These are phyloP conservation scores for Flaveria floridana DNA, from an alignment of 140 eudicot genomes.

Conservation along the genomic window DNA sequence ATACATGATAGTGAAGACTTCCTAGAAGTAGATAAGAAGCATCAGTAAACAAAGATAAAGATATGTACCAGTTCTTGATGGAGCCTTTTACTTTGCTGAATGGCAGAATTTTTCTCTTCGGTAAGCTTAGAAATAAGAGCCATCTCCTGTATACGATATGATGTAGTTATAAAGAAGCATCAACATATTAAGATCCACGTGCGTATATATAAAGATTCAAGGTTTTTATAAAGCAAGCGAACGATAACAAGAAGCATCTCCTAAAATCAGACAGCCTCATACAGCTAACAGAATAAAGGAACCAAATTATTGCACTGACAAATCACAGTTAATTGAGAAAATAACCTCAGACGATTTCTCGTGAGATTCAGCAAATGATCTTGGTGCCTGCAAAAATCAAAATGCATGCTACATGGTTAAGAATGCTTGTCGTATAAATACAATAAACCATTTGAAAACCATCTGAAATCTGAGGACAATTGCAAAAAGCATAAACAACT, in stretches of 20 bases:
- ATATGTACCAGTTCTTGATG: constrained; percentile 77
- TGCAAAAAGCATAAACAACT: constrained; percentile 1
- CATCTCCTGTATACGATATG: constrained; percentile 45
- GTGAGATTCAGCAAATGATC: constrained; percentile 48
- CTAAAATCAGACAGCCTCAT: background rate
- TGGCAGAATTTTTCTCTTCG: constrained; percentile 66
- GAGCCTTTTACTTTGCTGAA: constrained; percentile 70
- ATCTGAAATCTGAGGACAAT: background rate
- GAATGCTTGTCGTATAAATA: background rate
- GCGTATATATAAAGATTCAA: background rate
- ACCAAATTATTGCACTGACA: background rate
- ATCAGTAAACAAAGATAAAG: constrained; percentile 5
- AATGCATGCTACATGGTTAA: constrained; percentile 1
- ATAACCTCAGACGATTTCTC: constrained; percentile 74
- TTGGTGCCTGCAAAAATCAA: constrained; percentile 47
- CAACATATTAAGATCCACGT: background rate
- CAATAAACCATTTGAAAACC: background rate
- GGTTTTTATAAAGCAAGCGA: background rate
- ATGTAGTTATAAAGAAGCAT: background rate
- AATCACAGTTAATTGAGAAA: constrained; percentile 1
- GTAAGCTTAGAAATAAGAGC: constrained; percentile 71
- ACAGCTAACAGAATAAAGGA: background rate
- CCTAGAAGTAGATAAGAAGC: background rate
- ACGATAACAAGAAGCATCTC: background rate
- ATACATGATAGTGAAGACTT: background rate